Percentiles rank a stretch among this genome's conserved stretches.
phyloP scores from a whole-genome alignment of 148 eudicot genomes.

The Vaccinium myrtillus region DNA sequence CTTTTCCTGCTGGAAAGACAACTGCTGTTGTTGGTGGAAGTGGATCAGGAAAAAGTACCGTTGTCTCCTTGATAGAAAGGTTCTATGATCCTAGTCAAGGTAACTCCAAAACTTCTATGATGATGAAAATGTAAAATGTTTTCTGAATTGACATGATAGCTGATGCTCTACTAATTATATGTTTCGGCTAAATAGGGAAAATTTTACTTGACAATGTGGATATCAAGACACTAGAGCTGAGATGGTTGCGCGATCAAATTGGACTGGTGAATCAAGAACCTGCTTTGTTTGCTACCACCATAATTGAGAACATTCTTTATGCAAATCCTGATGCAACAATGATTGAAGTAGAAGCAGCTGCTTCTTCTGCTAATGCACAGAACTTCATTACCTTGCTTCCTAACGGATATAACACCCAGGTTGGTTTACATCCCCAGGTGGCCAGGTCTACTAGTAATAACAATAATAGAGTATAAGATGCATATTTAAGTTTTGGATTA shows the following conservation, averaged over 20 bases:
- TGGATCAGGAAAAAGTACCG: constrained; percentile 97
- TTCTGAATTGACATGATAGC: not conserved
- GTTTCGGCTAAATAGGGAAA: constrained; percentile 45
- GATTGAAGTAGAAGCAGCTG: constrained; percentile 87
- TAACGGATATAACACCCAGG: constrained; percentile 96
- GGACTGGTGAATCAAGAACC: constrained; percentile 99
- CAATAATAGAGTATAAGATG: not conserved
- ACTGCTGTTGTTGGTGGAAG: constrained; percentile 98
- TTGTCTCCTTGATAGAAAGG: constrained; percentile 91
- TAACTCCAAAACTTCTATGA: constrained; percentile 18
- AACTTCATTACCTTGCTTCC: constrained; percentile 91
- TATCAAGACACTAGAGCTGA: constrained; percentile 70
- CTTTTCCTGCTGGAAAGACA: constrained; percentile 96
- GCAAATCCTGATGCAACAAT: constrained; percentile 89
- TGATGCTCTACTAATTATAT: not conserved
- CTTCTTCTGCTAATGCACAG: constrained; percentile 95
- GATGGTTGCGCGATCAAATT: constrained; percentile 88
- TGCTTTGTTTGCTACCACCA: constrained; percentile 96
- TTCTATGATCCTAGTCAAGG: constrained; percentile 96
- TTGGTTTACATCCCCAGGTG: constrained; percentile 26
- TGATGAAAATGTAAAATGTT: not conserved
- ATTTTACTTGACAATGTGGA: constrained; percentile 84
- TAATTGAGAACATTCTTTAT: constrained; percentile 88
- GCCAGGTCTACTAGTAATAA: not conserved
- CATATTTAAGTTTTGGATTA: too few relatives aligned